phyloP scores from a whole-genome alignment of 139 green algal species.

The Chlamydomonas applanata region DNA sequence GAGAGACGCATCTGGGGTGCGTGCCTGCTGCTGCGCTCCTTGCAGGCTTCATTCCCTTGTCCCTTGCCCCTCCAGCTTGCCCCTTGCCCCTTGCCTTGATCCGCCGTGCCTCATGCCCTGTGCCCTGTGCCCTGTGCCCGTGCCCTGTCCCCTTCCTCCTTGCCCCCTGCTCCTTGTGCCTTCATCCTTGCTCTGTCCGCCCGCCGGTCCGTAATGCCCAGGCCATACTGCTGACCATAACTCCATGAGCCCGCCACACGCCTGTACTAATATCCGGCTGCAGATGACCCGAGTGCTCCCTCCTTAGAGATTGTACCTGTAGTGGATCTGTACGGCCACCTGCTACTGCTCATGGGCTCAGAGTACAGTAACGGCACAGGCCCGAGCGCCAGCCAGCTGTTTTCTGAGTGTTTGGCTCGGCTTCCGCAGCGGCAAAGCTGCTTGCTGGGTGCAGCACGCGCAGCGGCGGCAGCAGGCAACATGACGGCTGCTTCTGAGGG shows the following conservation, averaged over 20 bases:
- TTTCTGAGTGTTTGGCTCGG: conserved; percentile 5
- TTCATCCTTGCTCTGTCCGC: neutral
- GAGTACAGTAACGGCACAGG: neutral
- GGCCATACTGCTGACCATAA: too few relatives aligned
- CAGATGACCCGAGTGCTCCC: conserved; percentile 2
- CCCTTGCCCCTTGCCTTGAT: too few relatives aligned
- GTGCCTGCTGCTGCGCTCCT: too few relatives aligned
- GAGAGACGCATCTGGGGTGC: conserved; percentile 6
- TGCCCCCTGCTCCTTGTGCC: neutral
- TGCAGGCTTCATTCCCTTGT: neutral
- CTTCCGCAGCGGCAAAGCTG: conserved; percentile 21
- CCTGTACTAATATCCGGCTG: neutral
- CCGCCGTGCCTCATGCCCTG: too few relatives aligned
- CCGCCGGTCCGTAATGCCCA: too few relatives aligned
- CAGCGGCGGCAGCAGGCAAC: neutral
- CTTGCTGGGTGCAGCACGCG: conserved; percentile 20
- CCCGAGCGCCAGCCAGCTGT: neutral
- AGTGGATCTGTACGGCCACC: conserved; percentile 23
- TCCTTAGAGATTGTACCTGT: conserved; percentile 27
- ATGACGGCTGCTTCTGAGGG: neutral
- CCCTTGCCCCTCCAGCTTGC: too few relatives aligned
- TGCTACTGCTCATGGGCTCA: conserved; percentile 7
- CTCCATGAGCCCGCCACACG: too few relatives aligned
- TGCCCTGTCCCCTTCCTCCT: too few relatives aligned
- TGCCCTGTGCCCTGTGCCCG: too few relatives aligned